phyloP scores from a whole-genome alignment of 176 grass and related monocot genomes.

The bread wheat (Triticum aestivum) region DNA sequence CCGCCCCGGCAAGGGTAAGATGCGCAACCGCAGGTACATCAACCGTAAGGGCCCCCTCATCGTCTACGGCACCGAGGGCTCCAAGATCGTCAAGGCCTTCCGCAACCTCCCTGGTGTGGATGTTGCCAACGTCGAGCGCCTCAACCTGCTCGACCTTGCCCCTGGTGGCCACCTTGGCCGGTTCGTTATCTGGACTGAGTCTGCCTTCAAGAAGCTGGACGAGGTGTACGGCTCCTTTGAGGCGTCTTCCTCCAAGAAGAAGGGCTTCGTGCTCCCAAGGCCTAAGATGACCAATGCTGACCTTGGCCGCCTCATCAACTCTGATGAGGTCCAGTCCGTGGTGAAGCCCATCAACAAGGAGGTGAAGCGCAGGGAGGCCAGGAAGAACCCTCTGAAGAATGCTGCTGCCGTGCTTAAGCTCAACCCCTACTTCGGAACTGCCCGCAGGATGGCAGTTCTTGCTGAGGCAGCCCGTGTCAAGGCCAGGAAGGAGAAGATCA shows the following conservation, averaged over 20 bases:
- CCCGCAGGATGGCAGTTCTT: constrained; percentile 73
- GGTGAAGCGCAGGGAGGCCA: constrained; percentile 55
- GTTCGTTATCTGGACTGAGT: constrained; percentile 92
- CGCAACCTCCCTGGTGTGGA: constrained; percentile 83
- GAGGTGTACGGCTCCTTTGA: constrained; percentile 70
- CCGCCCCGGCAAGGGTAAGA: constrained; percentile 69
- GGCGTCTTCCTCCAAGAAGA: constrained; percentile 57
- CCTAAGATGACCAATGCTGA: constrained; percentile 84
- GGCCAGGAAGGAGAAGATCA: constrained; percentile 76
- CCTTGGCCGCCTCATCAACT: constrained; percentile 77
- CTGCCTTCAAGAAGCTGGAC: constrained; percentile 82
- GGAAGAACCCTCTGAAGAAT: constrained; percentile 86
- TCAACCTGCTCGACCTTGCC: constrained; percentile 82
- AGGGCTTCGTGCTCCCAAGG: constrained; percentile 73
- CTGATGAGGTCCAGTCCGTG: constrained; percentile 87
- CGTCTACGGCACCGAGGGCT: constrained; percentile 76
- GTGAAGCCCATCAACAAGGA: constrained; percentile 79
- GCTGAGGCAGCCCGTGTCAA: constrained; percentile 66
- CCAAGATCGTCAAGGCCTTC: constrained; percentile 89
- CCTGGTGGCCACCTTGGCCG: constrained; percentile 82
- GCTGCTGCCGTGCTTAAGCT: constrained; percentile 69
- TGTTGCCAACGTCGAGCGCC: constrained; percentile 77
- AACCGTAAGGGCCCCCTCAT: constrained; percentile 80
- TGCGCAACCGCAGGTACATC: constrained; percentile 81
- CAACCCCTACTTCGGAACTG: constrained; percentile 67